Evolutionary conservation across 2,329 filamentous ascomycete species (phyloP).

Genomic region (Davidsoniella eucalypti): DNA sequence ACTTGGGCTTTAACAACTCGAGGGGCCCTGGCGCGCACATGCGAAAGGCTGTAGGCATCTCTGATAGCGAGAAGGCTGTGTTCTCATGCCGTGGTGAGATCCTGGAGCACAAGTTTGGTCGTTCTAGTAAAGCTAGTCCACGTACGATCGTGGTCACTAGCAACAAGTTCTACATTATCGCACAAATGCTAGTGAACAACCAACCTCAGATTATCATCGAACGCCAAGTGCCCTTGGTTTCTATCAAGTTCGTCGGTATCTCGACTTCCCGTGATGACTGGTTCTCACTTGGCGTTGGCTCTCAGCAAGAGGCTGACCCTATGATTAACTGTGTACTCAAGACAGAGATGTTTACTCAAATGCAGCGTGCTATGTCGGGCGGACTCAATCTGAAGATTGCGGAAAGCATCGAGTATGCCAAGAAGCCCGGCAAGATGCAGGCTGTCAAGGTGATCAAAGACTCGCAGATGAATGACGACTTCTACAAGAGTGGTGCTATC

Average conservation of each 20-base stretch:
- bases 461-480: constrained; percentile 56
- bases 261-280: constrained; percentile 85
- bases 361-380: constrained; percentile 63
- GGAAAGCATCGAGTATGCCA: constrained; percentile 85
- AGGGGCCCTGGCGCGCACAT: constrained; percentile 70
- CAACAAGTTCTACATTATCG: constrained; percentile 76
- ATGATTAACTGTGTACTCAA: constrained; percentile 87
- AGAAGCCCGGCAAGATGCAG: constrained; percentile 89
- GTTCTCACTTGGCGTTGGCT: constrained; percentile 86
- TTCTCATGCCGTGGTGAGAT: constrained; percentile 89
- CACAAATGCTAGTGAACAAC: constrained; percentile 66
- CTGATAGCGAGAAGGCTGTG: constrained; percentile 54
- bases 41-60: constrained; percentile 55
- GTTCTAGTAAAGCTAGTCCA: constrained; percentile 84
- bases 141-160: constrained; percentile 72
- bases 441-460: constrained; percentile 84
- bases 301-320: constrained; percentile 83
- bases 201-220: constrained; percentile 71
- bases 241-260: constrained; percentile 73
- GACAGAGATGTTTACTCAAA: constrained; percentile 90
- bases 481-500: constrained; percentile 85
- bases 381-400: constrained; percentile 68
- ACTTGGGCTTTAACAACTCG: constrained; percentile 70
- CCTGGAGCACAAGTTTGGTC: constrained; percentile 84
- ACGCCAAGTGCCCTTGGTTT: constrained; percentile 62